Base-by-base conservation (phyloP, 2,329 filamentous ascomycete species). In the Fusarium cicatricum region DNA sequence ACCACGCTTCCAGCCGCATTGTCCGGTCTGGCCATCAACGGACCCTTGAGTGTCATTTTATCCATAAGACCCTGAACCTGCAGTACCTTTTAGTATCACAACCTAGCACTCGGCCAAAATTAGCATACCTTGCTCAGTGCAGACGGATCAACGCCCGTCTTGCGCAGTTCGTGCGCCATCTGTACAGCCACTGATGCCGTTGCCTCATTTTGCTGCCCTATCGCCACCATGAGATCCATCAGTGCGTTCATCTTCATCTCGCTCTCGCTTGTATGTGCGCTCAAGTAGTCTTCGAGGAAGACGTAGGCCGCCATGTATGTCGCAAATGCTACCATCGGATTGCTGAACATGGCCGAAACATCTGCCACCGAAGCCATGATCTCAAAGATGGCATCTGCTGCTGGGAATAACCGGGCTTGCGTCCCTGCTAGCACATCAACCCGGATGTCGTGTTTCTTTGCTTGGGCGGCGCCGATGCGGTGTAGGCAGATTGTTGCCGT, bases 401-500 rank as follows among this genome's bases (percentile, higher is more conserved):
- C 89, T 21, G 90, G 88, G 15, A 91, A 82, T 56, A 91, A 87
- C 48, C 91, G 82, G 17, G 85, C 82, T 81, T 60, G 93, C 74
- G 23, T 85, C 79, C 69, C 91, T 0, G 45, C 21, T 0, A 67
- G 11, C 1, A 67, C 14, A 0, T 57, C 48, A 0, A 17, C 12
- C 1, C 55, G 36, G 9, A 59, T 51, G 17, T 40, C 42, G 28
- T 64, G 43, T 16, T 62, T 60, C 81, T 69, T 87, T 85, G 62
- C 92, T 85, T 10, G 89, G 86, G 70, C 90, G 8, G 91, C 88
- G 1, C 91, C 91, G 2, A 90, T 89, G 72, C 93, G 90, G 67
- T 97, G 92, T 7, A 97, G 80, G 71, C 91, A 95, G 48, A 97
- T 96, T 4, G 87, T 85, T 2, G 90, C 89, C 0, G 91, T 90